These are phyloP conservation scores for Calonectria multiphialidica DNA, from an alignment of 2,329 filamentous ascomycete genomes.

Conservation along the genomic window DNA sequence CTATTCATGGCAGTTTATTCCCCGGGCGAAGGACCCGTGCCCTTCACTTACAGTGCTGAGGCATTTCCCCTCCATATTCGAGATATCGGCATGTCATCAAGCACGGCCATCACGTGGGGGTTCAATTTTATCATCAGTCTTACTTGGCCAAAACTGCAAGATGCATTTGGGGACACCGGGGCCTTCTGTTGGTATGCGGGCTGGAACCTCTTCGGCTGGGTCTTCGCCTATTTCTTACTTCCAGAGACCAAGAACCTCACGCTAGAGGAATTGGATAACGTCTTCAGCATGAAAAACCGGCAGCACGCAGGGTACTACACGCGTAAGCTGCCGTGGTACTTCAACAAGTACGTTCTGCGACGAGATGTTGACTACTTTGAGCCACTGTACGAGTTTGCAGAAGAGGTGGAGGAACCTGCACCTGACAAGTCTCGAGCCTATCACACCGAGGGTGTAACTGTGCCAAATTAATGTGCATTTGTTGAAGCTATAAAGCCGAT, in stretches of 20 bases:
- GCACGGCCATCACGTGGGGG: conserved; percentile 50
- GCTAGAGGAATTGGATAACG: conserved; percentile 62
- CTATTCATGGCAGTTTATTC: conserved; percentile 52
- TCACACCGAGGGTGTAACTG: not conserved
- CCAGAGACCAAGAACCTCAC: conserved; percentile 64
- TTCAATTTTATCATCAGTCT: conserved; percentile 49
- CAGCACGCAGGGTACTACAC: conserved; percentile 56
- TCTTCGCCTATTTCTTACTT: conserved; percentile 62
- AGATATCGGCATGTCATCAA: conserved; percentile 53
- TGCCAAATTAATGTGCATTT: not conserved
- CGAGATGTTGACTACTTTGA: conserved; percentile 22
- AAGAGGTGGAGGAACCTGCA: not conserved
- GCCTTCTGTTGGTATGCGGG: conserved; percentile 59
- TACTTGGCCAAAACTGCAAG: conserved; percentile 47
- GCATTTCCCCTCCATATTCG: conserved; percentile 52
- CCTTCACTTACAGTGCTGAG: conserved; percentile 53
- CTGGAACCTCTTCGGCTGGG: conserved; percentile 59
- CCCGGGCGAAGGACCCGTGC: conserved; percentile 51
- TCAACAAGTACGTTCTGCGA: conserved; percentile 13
- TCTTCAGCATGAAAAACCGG: conserved; percentile 57
- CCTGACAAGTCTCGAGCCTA: not conserved
- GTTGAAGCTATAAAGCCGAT: too few species aligned
- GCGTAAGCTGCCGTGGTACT: conserved; percentile 28
- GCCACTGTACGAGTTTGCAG: conserved; percentile 29
- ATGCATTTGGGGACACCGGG: conserved; percentile 41